Conservation (phyloP, 805 yeast genomes). For the Ascoidea tarda region DNA sequence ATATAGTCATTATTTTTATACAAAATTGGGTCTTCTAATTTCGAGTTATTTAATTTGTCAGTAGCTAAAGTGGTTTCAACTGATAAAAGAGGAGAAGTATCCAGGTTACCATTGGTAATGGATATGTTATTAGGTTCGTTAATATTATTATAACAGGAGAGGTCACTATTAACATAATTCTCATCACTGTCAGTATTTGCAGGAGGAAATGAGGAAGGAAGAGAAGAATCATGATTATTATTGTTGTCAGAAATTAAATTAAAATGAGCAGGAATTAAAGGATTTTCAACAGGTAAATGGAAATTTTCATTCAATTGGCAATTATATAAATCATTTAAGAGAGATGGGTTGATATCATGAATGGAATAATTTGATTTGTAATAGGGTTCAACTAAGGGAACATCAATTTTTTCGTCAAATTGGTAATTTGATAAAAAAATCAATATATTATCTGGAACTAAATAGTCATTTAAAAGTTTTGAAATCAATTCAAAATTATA, state of each 20-base stretch:
- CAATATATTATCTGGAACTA: conserved; percentile 49
- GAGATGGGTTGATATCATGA: conserved; percentile 13
- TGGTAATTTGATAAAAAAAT: conserved; percentile 38
- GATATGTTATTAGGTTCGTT: conserved; percentile 19
- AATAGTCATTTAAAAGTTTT: conserved; percentile 27
- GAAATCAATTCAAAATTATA: conserved; percentile 23
- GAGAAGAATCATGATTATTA: conserved; percentile 16
- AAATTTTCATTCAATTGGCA: neutral
- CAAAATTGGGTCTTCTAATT: conserved; percentile 40
- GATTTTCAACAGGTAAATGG: neutral
- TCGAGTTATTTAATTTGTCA: conserved; percentile 23
- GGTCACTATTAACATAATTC: too few relatives aligned
- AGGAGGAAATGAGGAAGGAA: conserved; percentile 10
- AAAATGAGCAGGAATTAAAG: conserved; percentile 12
- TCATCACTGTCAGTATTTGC: too few relatives aligned
- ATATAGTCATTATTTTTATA: conserved; percentile 34
- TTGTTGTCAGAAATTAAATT: too few relatives aligned
- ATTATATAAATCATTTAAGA: too few relatives aligned
- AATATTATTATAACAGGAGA: neutral
- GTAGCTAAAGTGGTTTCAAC: conserved; percentile 68
- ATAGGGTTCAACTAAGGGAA: conserved; percentile 58
- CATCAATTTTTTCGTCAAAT: conserved; percentile 28
- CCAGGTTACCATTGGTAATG: conserved; percentile 58
- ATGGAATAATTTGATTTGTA: conserved; percentile 76
- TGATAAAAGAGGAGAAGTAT: conserved; percentile 20